phyloP scores from a whole-genome alignment of 2,329 filamentous ascomycete genomes.

The Trichoderma oligosporum region DNA sequence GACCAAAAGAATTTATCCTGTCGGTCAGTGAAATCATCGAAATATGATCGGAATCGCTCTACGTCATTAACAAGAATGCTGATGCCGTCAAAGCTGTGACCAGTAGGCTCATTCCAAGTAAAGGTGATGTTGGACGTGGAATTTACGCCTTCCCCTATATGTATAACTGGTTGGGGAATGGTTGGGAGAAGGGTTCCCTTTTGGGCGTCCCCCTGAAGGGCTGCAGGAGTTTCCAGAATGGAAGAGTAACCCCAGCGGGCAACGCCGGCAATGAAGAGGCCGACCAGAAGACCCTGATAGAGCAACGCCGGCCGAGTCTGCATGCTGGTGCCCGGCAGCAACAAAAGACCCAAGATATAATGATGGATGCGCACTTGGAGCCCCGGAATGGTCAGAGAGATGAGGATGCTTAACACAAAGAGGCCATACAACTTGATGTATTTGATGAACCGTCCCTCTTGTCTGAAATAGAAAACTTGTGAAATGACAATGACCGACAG shows the following conservation, averaged over 20 bases:
- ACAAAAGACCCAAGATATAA: slow-evolving; percentile 82
- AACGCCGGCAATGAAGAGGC: slow-evolving; percentile 89
- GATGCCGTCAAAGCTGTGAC: slow-evolving; percentile 64
- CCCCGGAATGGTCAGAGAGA: slow-evolving; percentile 68
- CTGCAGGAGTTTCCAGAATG: slow-evolving; percentile 75
- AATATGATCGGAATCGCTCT: slow-evolving; percentile 72
- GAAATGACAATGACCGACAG: slow-evolving; percentile 65
- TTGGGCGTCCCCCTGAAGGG: slow-evolving; percentile 66
- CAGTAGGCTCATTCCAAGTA: slow-evolving; percentile 44
- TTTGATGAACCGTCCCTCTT: slow-evolving; percentile 73
- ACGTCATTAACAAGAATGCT: slow-evolving; percentile 83
- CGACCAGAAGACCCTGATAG: slow-evolving; percentile 85
- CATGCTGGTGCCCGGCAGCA: slow-evolving; percentile 83
- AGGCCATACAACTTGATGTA: slow-evolving; percentile 76
- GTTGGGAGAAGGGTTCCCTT: slow-evolving; percentile 58
- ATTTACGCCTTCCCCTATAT: slow-evolving; percentile 35
- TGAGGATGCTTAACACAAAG: slow-evolving; percentile 62
- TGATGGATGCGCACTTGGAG: slow-evolving; percentile 89
- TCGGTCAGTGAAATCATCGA: slow-evolving; percentile 49
- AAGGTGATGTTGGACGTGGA: slow-evolving; percentile 64
- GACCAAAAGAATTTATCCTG: slow-evolving; percentile 56
- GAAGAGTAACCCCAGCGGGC: slow-evolving; percentile 92
- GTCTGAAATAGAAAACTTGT: slow-evolving; percentile 81
- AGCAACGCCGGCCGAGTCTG: slow-evolving; percentile 80
- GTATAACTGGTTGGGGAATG: slow-evolving; percentile 47